A percentile compares a stretch with the other conserved stretches of the same genome.
phyloP scores from a whole-genome alignment of 2,329 filamentous ascomycete species.

The Aspergillus oerlinghausenensis region DNA sequence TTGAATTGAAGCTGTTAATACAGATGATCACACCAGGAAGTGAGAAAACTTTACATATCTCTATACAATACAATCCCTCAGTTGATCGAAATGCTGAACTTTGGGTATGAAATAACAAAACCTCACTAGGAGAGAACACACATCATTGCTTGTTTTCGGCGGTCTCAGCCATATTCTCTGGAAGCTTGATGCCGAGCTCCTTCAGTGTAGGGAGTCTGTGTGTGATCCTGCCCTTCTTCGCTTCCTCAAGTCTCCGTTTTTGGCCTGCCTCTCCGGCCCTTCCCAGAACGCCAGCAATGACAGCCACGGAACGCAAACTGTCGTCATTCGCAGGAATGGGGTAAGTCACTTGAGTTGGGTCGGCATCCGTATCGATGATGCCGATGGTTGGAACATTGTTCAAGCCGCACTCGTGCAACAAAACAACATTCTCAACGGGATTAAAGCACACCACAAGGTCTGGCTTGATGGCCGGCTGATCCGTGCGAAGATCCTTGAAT shows the following conservation, averaged over 20 bases:
- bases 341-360: constrained; percentile 93
- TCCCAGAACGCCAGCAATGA: constrained; percentile 82
- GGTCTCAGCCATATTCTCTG: not conserved
- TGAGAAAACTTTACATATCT: constrained; percentile 22
- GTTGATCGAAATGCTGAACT: not conserved
- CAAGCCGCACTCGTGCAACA: constrained; percentile 85
- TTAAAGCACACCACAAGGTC: constrained; percentile 92
- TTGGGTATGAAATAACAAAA: not conserved
- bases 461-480: constrained; percentile 67
- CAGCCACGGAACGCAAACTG: constrained; percentile 74
- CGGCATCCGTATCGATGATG: constrained; percentile 86
- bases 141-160: constrained; percentile 1
- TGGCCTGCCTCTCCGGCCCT: constrained; percentile 78
- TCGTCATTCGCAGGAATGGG: constrained; percentile 96
- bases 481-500: constrained; percentile 61
- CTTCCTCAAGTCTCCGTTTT: constrained; percentile 59
- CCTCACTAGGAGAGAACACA: not conserved
- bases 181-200: constrained; percentile 10
- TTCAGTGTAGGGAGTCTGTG: constrained; percentile 40
- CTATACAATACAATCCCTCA: constrained; percentile 31
- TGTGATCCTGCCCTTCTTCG: constrained; percentile 57
- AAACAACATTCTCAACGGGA: constrained; percentile 82
- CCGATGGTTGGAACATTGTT: constrained; percentile 91
- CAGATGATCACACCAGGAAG: constrained; percentile 13
- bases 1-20: constrained; percentile 15